phyloP scores from a whole-genome alignment of 2,329 filamentous ascomycete genomes.

The Periconia digitata region DNA sequence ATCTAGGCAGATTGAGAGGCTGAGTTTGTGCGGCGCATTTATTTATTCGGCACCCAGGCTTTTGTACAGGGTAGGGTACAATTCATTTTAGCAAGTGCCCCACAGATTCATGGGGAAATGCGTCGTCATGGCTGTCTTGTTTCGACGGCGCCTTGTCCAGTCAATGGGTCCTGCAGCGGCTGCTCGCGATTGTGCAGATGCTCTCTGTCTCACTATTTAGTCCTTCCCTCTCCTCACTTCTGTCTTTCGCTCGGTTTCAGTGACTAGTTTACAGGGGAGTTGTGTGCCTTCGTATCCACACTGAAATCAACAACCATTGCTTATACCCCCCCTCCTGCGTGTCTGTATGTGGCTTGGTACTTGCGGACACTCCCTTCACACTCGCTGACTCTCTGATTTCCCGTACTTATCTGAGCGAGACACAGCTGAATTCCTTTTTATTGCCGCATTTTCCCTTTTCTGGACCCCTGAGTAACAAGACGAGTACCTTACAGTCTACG shows the following conservation, averaged over 20 bases:
- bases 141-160: neutral
- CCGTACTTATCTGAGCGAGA: neutral
- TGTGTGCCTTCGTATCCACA: neutral
- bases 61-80: too few relatives aligned
- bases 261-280: neutral
- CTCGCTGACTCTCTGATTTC: neutral
- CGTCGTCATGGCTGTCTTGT: constrained; percentile 12
- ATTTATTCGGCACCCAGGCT: too few relatives aligned
- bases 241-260: constrained; percentile 12
- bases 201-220: neutral
- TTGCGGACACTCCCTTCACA: neutral
- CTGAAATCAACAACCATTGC: neutral
- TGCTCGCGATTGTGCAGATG: neutral
- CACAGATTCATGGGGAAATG: neutral
- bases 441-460: neutral
- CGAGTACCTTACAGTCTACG: too few relatives aligned
- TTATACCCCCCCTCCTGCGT: too few relatives aligned
- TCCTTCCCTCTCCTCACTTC: constrained; percentile 12
- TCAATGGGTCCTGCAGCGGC: neutral
- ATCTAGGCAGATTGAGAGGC: too few relatives aligned
- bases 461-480: too few relatives aligned
- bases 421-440: neutral
- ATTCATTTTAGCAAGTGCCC: too few relatives aligned
- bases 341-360: neutral
- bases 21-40: too few relatives aligned